Base-by-base conservation (phyloP, 495 filamentous ascomycete species). In the Patellaria atrata region DNA sequence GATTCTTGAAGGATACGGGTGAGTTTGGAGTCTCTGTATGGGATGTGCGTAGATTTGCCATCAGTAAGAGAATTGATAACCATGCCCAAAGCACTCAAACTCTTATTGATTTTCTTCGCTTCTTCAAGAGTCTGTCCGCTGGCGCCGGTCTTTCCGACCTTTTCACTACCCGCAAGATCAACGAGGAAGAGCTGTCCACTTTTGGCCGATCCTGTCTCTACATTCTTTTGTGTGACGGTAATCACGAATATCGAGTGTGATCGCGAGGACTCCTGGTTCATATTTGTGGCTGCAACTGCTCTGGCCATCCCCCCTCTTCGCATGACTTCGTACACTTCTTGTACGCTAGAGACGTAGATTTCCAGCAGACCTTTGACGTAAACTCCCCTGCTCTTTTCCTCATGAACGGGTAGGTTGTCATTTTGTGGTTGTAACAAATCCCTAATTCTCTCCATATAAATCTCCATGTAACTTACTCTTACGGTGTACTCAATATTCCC, bases 81-180 rank as follows among this genome's bases (percentile, higher is more conserved):
- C 84, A 94, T 97, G 51, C 89, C 89, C 18, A 97, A 67, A 13
- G 89, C 85, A 52, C 86, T 94, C 63, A 97, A 70, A 64, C 84
- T 93, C 67, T 94, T 96, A 69, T 97, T 97, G 64, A 97, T 97
- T 66, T 97, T 97, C 65, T 97, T 96, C 17, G 91, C 89, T 54
- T 97, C 89, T 53, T 97, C 89, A 15, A 97, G 68, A 11, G 91
- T 97, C 58, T 97, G 89, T 33, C 89, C 89, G 54, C 82, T 93
- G 47, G 89, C 89, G 43, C 89, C 89, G 10, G 89, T 97, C 69
- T 97, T 97, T 45, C 89, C 89, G 27, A 97, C 84, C 59, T 97
- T 97, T 60, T 97, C 89, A 53, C 79, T 87, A 66, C 89, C 89
- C 22, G 89, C 89, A 62, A 97, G 64, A 75, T 97, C 89, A 39